phyloP scores from a whole-genome alignment of 805 yeast species.

The Candida ovalis region DNA sequence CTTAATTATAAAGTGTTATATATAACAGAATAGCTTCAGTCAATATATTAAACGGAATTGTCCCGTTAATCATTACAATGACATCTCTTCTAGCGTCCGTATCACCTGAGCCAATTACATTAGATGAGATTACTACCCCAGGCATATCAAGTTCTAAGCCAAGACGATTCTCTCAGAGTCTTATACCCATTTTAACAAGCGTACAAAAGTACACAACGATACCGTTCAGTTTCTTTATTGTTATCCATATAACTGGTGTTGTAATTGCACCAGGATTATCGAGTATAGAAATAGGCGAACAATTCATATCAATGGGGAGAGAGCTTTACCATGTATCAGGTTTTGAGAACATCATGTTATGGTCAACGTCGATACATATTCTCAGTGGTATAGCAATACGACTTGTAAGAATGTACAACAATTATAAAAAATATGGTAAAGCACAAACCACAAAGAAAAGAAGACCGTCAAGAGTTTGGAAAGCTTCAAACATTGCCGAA shows the following conservation, averaged over 20 bases:
- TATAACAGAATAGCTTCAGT: neutral
- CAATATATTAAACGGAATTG: no score
- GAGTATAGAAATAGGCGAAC: slow-evolving; percentile 43
- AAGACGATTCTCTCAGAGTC: slow-evolving; percentile 4
- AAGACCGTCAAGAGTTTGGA: slow-evolving; percentile 3
- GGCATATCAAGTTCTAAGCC: slow-evolving; percentile 18
- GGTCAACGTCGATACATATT: slow-evolving; percentile 47
- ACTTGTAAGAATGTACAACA: slow-evolving; percentile 31
- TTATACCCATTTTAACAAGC: slow-evolving; percentile 18
- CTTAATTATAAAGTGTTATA: no score
- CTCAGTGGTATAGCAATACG: slow-evolving; percentile 49
- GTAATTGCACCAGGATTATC: slow-evolving; percentile 48
- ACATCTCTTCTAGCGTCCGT: slow-evolving; percentile 4
- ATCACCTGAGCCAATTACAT: slow-evolving; percentile 20
- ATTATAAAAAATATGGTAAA: slow-evolving; percentile 26
- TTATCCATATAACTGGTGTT: slow-evolving; percentile 55
- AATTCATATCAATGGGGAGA: slow-evolving; percentile 56
- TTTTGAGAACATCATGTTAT: slow-evolving; percentile 48
- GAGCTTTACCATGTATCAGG: slow-evolving; percentile 54
- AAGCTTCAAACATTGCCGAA: slow-evolving; percentile 12
- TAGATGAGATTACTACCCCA: slow-evolving; percentile 9
- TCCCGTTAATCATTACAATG: no score
- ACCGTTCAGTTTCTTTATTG: slow-evolving; percentile 51
- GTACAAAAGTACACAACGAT: slow-evolving; percentile 61
- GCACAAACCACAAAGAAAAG: slow-evolving; percentile 7